Evolutionary conservation across 2,329 filamentous ascomycete genomes (phyloP).

Genomic region (Cercospora citrullina): DNA sequence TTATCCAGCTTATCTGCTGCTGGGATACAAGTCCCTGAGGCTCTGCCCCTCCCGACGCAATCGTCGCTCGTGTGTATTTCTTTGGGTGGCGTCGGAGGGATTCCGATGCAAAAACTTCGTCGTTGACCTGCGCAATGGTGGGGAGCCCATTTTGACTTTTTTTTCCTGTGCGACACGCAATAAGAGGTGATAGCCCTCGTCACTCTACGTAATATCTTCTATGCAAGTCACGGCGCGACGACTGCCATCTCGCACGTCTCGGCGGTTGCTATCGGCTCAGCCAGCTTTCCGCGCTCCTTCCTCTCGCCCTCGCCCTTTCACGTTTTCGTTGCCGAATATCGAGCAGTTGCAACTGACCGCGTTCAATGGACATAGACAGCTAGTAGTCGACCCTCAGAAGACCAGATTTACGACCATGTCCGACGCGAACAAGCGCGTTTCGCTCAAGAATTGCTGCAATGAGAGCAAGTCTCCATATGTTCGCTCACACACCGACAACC

Average conservation of each 20-base stretch:
- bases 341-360: not conserved
- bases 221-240: constrained; percentile 2
- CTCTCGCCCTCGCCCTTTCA: not conserved
- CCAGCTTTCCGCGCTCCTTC: not conserved
- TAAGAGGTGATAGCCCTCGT: not conserved
- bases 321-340: not conserved
- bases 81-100: constrained; percentile 2
- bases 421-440: constrained; percentile 25
- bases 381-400: not conserved
- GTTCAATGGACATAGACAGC: constrained; percentile 9
- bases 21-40: constrained; percentile 2
- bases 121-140: constrained; percentile 8
- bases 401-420: constrained; percentile 15
- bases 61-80: not conserved
- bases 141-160: constrained; percentile 13
- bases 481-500: constrained; percentile 73
- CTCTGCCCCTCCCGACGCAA: constrained; percentile 6
- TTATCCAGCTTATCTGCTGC: not conserved
- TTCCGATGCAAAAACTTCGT: constrained; percentile 3
- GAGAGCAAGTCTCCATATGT: constrained; percentile 69
- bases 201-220: not conserved
- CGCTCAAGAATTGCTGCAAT: constrained; percentile 54
- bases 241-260: constrained; percentile 6
- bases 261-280: constrained; percentile 13
- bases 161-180: constrained; percentile 4